These are phyloP conservation scores for Cystobasidium slooffiae DNA, from an alignment of 1,284 basidiomycete genomes.

Conservation along the genomic window DNA sequence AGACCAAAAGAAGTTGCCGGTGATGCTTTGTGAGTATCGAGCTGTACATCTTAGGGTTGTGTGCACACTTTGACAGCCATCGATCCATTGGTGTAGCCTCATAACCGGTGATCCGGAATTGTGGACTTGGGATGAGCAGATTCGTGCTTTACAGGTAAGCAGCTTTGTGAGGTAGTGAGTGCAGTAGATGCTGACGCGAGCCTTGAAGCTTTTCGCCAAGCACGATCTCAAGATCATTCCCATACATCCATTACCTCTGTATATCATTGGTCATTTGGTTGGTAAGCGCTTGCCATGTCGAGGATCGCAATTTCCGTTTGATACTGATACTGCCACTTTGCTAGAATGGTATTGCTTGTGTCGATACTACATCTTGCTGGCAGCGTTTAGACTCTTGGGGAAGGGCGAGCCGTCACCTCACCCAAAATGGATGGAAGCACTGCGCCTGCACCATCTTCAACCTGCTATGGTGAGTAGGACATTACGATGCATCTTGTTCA, in stretches of 20 bases:
- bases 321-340: background rate
- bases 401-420: slow-evolving; percentile 11
- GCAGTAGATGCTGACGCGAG: background rate
- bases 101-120: slow-evolving; percentile 32
- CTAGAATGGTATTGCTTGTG: slow-evolving; percentile 14
- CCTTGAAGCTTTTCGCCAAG: slow-evolving; percentile 27
- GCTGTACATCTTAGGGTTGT: background rate
- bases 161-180: background rate
- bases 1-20: slow-evolving; percentile 37
- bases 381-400: slow-evolving; percentile 3
- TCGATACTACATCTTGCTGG: slow-evolving; percentile 26
- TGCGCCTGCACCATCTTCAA: slow-evolving; percentile 24
- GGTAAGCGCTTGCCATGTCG: background rate
- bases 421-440: slow-evolving; percentile 34
- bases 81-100: slow-evolving; percentile 6
- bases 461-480: slow-evolving; percentile 22
- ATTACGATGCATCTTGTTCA: background rate
- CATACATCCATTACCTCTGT: slow-evolving; percentile 18
- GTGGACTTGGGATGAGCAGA: slow-evolving; percentile 39
- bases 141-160: slow-evolving; percentile 23
- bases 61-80: background rate
- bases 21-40: slow-evolving; percentile 32
- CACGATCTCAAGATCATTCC: background rate
- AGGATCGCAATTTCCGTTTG: background rate
- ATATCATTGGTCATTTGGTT: slow-evolving; percentile 21